These are phyloP conservation scores for Colletotrichum sp. DNA, from an alignment of 2,329 filamentous ascomycete genomes.

Conservation along the genomic window DNA sequence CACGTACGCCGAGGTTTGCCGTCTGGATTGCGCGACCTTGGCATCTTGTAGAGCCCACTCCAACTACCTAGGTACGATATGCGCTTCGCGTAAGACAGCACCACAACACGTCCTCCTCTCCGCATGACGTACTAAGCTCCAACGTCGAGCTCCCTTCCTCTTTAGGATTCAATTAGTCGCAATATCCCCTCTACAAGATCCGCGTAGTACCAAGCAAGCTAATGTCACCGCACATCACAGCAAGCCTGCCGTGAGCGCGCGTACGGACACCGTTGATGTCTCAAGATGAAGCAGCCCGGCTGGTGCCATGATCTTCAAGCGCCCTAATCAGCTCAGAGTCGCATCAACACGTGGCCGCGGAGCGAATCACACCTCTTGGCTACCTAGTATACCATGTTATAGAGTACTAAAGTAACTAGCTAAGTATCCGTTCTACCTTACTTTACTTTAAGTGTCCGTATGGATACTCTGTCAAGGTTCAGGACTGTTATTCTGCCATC, in stretches of 20 bases:
- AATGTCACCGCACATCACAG: not conserved
- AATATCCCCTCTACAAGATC: not conserved
- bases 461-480: not conserved
- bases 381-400: not conserved
- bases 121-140: not conserved
- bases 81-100: not conserved
- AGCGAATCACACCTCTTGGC: not conserved
- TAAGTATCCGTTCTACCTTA: not conserved
- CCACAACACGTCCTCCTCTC: not conserved
- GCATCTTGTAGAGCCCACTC: not conserved
- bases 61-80: not conserved
- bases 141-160: not conserved
- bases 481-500: not conserved
- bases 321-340: not conserved
- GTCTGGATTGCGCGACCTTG: not conserved
- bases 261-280: not conserved
- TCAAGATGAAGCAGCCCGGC: conserved; percentile 9
- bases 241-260: not conserved
- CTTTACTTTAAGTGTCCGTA: not conserved
- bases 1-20: not conserved
- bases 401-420: not conserved
- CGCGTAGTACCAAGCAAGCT: not conserved
- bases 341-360: not conserved
- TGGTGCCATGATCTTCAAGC: not conserved
- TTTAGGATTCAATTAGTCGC: not conserved